Evolutionary conservation across 169 alveolate species (phyloP), one percentile per base, ranked within the genome.

Genomic region (Cryptosporidium sp.): DNA sequence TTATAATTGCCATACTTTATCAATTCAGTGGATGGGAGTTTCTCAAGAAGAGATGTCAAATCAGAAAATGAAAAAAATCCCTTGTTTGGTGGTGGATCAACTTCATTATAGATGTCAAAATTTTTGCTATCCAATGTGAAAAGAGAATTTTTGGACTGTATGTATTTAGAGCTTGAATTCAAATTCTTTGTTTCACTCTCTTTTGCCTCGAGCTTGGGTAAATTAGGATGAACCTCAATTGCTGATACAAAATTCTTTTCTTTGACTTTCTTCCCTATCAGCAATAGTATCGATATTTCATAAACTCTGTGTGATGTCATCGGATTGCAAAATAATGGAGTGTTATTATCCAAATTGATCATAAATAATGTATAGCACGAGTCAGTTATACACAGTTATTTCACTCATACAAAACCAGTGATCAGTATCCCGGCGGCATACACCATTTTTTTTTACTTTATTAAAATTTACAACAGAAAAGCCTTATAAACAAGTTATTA

Each of bases 1-100:
- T 8, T 61, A 45, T 23, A n/a, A 6, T 12, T 56, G 23, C 53
- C 42, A 21, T 65, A 70, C 31, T 45, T 72, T 44, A 51, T 72
- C 12, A 52, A 16, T n/a, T 72, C 45, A 37, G 37, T 29, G 9
- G 69, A n/a, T 10, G 89, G 53, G 26, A 21, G 29, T 48, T 37
- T 80, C 29, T 42, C 75, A 80, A 62, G 89, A 67, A 80, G 89
- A 80, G 73, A 18, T 14, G 80, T 26, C 51, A 80, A 31, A 44
- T 80, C 89, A 44, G 89, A 80, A 48, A 37, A 45, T 29, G 75
- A 80, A 23, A 70, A 62, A 61, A 31, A 65, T 33, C 70, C 45
- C 23, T 62, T 80, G 33, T 60, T 37, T 31, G 44, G 52, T 9
- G 45, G n/a, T 45, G 68, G 4, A n/a, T 80, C 75, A 65, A 29